Conservation (phyloP, 2,329 filamentous ascomycete genomes). For the Aspergillus puulaauensis region DNA sequence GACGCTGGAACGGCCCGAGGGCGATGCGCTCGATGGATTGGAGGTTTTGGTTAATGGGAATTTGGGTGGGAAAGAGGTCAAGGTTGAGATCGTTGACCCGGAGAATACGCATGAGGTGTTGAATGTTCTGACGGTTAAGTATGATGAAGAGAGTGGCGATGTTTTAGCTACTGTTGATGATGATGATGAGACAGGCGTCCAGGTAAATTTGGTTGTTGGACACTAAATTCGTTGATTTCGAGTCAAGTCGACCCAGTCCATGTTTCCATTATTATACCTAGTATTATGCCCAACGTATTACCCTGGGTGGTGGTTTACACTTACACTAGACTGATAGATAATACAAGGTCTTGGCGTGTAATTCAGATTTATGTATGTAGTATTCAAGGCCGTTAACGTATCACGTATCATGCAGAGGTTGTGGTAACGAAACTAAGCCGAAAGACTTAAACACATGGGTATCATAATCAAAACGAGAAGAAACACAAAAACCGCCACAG, state of each 20-base stretch:
- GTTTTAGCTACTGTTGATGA: constrained; percentile 19
- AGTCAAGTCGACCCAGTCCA: not conserved
- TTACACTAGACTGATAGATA: not conserved
- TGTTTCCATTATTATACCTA: not conserved
- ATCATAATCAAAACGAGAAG: constrained; percentile 20
- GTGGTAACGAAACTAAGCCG: constrained; percentile 9
- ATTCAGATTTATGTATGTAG: not conserved
- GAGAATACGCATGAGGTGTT: constrained; percentile 25
- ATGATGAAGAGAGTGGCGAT: constrained; percentile 10
- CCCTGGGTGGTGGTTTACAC: not conserved
- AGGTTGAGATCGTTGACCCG: constrained; percentile 28
- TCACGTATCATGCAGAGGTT: constrained; percentile 6
- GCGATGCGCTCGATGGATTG: constrained; percentile 28
- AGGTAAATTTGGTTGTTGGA: constrained; percentile 22
- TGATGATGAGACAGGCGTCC: constrained; percentile 14
- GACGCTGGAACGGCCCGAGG: constrained; percentile 25
- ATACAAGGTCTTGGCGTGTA: not conserved
- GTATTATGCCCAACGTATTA: not conserved
- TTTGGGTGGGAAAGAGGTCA: constrained; percentile 14
- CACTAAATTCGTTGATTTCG: not conserved
- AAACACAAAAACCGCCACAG: constrained; percentile 3
- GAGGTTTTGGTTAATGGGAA: constrained; percentile 32
- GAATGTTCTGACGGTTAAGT: constrained; percentile 22
- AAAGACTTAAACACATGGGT: constrained; percentile 24
- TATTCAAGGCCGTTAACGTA: constrained; percentile 8